Conservation (phyloP, 345 rosid species). For the Bretschneidera sinensis region DNA sequence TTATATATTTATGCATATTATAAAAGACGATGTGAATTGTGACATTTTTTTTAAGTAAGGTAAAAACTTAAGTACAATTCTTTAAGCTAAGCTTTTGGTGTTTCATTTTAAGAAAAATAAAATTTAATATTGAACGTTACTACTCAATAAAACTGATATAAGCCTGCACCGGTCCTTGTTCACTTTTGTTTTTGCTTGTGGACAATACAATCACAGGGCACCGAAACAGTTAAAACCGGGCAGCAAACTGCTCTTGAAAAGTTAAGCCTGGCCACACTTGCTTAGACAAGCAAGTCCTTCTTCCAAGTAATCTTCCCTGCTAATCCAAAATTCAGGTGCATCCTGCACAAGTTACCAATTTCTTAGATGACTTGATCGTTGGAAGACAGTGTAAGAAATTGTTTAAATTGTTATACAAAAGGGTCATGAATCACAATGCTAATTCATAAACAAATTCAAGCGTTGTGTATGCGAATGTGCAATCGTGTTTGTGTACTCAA, state of each 20-base stretch:
- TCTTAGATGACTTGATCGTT: conserved; percentile 2
- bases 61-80: too few species aligned
- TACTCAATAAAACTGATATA: too few species aligned
- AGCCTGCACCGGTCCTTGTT: too few species aligned
- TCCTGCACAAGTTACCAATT: conserved; percentile 46
- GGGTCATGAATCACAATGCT: too few species aligned
- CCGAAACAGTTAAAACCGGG: background rate
- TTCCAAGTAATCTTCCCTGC: conserved; percentile 84
- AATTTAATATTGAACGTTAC: too few species aligned
- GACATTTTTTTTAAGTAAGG: too few species aligned
- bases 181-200: background rate
- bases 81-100: too few species aligned
- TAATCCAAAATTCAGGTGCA: conserved; percentile 96
- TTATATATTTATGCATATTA: too few species aligned
- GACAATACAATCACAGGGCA: background rate
- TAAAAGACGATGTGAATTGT: too few species aligned
- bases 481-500: background rate
- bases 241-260: conserved; percentile 3
- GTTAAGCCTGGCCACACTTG: conserved; percentile 61
- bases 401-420: too few species aligned
- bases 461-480: background rate
- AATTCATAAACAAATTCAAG: conserved; percentile 1
- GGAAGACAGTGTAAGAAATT: background rate
- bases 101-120: too few species aligned
- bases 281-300: conserved; percentile 77